phyloP scores from a whole-genome alignment of 495 filamentous ascomycete species.

The Gamarada debralockiae region DNA sequence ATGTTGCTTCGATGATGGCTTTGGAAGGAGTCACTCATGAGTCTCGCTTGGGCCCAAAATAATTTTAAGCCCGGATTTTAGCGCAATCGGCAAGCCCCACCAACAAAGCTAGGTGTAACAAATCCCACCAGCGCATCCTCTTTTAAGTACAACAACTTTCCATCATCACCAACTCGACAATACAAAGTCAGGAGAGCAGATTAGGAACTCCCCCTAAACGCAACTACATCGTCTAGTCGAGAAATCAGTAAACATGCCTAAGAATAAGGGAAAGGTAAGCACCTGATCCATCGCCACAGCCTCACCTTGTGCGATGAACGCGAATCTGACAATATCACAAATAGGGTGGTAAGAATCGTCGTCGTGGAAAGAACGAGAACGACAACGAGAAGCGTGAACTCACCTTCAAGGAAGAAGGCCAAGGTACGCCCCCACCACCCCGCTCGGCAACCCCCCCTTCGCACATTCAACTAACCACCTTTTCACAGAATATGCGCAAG shows the following conservation, averaged over 20 bases:
- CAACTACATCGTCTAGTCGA: neutral
- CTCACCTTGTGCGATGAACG: neutral
- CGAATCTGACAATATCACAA: constrained; percentile 10
- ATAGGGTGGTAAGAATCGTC: constrained; percentile 96
- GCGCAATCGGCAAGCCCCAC: constrained; percentile 5
- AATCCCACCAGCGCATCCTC: constrained; percentile 7
- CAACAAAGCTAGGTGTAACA: neutral
- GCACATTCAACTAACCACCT: constrained; percentile 19
- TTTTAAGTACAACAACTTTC: constrained; percentile 2
- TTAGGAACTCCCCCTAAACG: neutral
- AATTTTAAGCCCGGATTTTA: too few species aligned
- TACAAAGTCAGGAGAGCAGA: neutral
- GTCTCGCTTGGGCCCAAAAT: constrained; percentile 1
- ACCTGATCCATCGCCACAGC: constrained; percentile 13
- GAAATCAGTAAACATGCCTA: constrained; percentile 67
- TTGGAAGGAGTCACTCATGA: too few species aligned
- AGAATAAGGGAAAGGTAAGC: constrained; percentile 97
- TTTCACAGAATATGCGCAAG: constrained; percentile 85
- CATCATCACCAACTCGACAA: constrained; percentile 2
- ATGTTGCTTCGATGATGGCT: too few species aligned
- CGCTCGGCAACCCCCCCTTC: neutral
- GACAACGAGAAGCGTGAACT: constrained; percentile 99
- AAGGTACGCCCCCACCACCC: constrained; percentile 46
- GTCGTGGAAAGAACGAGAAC: constrained; percentile 99
- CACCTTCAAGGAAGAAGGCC: constrained; percentile 97